Base-by-base conservation (phyloP, 2,329 filamentous ascomycete species). In the Pseudonectria buxi region DNA sequence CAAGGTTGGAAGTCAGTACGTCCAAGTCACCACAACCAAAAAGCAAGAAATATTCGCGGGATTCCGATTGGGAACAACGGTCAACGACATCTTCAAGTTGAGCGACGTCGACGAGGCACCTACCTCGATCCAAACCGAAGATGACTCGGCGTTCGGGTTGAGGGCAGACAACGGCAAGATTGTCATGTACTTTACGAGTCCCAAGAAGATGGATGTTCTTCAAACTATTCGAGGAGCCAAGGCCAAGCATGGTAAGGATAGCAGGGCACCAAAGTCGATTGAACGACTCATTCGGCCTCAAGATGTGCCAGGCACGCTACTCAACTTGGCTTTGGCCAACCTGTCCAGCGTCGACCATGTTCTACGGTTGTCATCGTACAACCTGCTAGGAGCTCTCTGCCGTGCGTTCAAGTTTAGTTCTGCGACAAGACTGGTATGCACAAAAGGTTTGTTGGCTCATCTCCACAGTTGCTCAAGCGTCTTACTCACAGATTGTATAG, bases 11-110 rank as follows among this genome's bases (percentile, higher is more conserved):
- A 79, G 70, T 47, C 78, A 83, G 46, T 84, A 81, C 47, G 75
- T 84, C 6, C 80, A 84, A 51, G 72, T 84, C 25, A 81, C 79
- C 3, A 83, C 80, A 4, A 71, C 72, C 7, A 79, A 81, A 54
- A 82, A 81, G 48, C 78, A 83, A 50, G 80, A 84, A 43, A 72
- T 84, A 7, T 69, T 81, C 30, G 74, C 79, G 13, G 74, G 72
- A 5, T 69, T 77, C 41, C 72, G 72, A 10, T 64, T 83, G 15
- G 75, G 70, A 50, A 76, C 78, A 7, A 78, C 75, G 2, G 71
- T 83, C 45, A 84, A 84, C 47, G 80, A 84, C 46, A 81, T 83
- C 24, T 84, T 83, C 57, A 73, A 78, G 9, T 63, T 84, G 4
- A 69, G 75, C 4, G 80, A 84, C 36, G 71, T 84, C 11, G 80